A percentile compares a stretch with the other conserved stretches of the same genome.
Evolutionary conservation across 305 asterid species (phyloP).

Genomic region (Rubia occidens): DNA sequence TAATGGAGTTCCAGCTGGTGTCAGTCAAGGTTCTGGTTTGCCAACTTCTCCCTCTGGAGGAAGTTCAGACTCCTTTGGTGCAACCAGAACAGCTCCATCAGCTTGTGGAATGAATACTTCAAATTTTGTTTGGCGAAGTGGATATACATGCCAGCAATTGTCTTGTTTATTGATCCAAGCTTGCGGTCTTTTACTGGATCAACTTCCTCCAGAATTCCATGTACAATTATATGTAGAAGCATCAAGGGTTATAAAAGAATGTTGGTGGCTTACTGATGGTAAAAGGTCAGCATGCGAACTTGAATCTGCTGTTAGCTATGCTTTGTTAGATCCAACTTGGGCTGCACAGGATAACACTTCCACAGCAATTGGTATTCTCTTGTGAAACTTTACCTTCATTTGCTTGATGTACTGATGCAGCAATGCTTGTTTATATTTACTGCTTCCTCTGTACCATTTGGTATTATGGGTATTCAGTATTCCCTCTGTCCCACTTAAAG

Average conservation of each 20-base stretch:
- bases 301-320: conserved; percentile 89
- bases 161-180: conserved; percentile 96
- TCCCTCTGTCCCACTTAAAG: neutral
- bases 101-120: conserved; percentile 55
- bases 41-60: conserved; percentile 99
- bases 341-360: conserved; percentile 99
- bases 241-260: conserved; percentile 82
- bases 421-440: neutral
- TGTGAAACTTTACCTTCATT: conserved; percentile 6
- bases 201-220: conserved; percentile 91
- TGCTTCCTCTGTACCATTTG: neutral
- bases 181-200: conserved; percentile 92
- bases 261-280: conserved; percentile 94
- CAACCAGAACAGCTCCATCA: conserved; percentile 50
- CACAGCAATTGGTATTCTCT: conserved; percentile 71
- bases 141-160: conserved; percentile 89
- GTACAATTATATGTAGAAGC: conserved; percentile 75
- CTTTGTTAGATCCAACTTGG: conserved; percentile 93
- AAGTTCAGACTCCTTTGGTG: conserved; percentile 80
- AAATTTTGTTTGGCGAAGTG: conserved; percentile 82
- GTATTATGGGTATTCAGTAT: neutral
- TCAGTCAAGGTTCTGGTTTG: conserved; percentile 65
- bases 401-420: neutral
- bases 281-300: conserved; percentile 74
- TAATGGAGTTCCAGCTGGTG: conserved; percentile 49